Base-by-base conservation (phyloP, 257 asterid genomes). In the Solanum ahanhuiri region DNA sequence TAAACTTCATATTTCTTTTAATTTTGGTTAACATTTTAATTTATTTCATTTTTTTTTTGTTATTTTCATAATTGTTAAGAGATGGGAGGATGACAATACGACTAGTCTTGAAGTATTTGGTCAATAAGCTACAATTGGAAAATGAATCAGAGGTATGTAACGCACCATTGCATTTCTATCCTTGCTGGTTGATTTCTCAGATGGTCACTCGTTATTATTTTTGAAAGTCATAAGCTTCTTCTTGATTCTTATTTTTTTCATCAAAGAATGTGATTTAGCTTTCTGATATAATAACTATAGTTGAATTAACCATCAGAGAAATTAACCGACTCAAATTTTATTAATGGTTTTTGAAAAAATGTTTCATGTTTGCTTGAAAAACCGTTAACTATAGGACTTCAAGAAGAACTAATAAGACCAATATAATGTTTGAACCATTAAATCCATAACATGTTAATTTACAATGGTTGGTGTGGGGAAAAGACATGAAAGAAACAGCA, bases 41-140 rank as follows among this genome's bases (percentile, higher is more conserved):
- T 14, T 41, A n/a, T 45, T 37, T 12, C 14, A 2, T 39, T 39
- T 23, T 41, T 12, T 12, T 8, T 22, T 41, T 37, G 12, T 48
- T 18, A 7, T 51, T 10, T 31, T 79, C 67, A 18, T 79, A 45
- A 35, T 71, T 28, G 66, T 73, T 86, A 23, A 96, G 99, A 92
- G 99, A 97, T 89, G 98, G 96, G 57, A 94, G 89, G 89, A 97
- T 94, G 96, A 93, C 98, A 20, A 90, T 97, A 81, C 91, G 95
- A 83, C 84, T 97, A 85, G 98, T 97, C 33, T 90, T 92, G 60
- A 97, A 94, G 93, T 97, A 95, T 89, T 91, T 97, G 90, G 98
- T 90, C 84, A 94, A 90, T 85, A 97, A 97, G 93, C 97, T 97
- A 37, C 93, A 91, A 79, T 90, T 95, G 91, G 96, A 93, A 87